Percentiles rank a stretch among this genome's conserved stretches.
Conservation (phyloP, 139 green algal species). For the Ettlia oleoabundans region DNA sequence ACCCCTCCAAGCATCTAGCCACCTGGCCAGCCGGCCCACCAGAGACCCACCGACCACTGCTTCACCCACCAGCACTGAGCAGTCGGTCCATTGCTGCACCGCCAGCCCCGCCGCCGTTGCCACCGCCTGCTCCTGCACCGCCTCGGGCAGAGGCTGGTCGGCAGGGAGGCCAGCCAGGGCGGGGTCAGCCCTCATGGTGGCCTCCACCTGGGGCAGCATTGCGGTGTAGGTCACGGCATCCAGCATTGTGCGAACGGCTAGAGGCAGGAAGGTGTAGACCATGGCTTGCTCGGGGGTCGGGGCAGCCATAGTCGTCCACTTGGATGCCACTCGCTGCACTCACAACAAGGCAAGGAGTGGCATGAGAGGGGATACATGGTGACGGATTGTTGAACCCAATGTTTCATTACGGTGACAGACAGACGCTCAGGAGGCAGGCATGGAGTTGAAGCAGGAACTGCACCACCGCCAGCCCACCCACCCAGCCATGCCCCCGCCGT, state of each 20-base stretch:
- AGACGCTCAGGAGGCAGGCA: background rate
- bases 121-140: background rate
- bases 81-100: slow-evolving; percentile 5
- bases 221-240: background rate
- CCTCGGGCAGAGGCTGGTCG: background rate
- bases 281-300: background rate
- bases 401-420: background rate
- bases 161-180: background rate
- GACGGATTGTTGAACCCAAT: background rate
- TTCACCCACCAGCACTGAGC: background rate
- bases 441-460: too few species aligned
- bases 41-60: background rate
- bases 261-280: slow-evolving; percentile 20
- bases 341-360: background rate
- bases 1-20: background rate
- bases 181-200: background rate
- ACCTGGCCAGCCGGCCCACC: background rate
- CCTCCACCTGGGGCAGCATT: slow-evolving; percentile 1
- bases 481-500: too few species aligned
- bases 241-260: slow-evolving; percentile 9
- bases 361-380: background rate
- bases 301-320: background rate
- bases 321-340: background rate
- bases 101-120: background rate
- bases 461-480: too few species aligned